phyloP scores from a whole-genome alignment of 352 stramenopile species.

The Phytophthora multivora region DNA sequence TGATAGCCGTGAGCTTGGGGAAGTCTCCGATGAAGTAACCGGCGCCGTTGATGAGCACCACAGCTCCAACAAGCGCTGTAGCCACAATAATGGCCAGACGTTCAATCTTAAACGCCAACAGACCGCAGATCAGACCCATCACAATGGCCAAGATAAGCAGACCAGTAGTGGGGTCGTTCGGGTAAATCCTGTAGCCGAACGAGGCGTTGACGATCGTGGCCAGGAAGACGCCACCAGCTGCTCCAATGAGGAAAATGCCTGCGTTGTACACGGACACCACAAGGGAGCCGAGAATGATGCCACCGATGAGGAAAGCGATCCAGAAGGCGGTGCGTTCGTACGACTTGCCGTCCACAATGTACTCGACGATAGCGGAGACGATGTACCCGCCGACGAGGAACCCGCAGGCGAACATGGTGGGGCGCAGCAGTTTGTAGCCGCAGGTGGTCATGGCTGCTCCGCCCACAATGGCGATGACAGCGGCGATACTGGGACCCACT shows the following conservation, averaged over 20 bases:
- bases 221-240: slow-evolving; percentile 44
- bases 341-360: slow-evolving; percentile 46
- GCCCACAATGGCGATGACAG: slow-evolving; percentile 47
- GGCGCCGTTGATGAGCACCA: slow-evolving; percentile 50
- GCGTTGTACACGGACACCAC: slow-evolving; percentile 55
- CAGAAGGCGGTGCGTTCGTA: slow-evolving; percentile 56
- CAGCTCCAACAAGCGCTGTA: slow-evolving; percentile 57
- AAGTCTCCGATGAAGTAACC: slow-evolving; percentile 72
- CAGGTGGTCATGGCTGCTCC: slow-evolving; percentile 44
- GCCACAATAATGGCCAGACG: slow-evolving; percentile 54
- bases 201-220: slow-evolving; percentile 53
- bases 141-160: slow-evolving; percentile 53
- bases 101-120: slow-evolving; percentile 56
- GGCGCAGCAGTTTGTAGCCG: slow-evolving; percentile 58
- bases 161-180: slow-evolving; percentile 43
- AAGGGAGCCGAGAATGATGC: slow-evolving; percentile 48
- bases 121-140: slow-evolving; percentile 45
- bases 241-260: slow-evolving; percentile 62
- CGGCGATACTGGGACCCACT: slow-evolving; percentile 40
- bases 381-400: slow-evolving; percentile 63
- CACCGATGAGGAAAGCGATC: slow-evolving; percentile 57
- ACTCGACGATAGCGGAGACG: slow-evolving; percentile 44
- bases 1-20: slow-evolving; percentile 42
- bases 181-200: slow-evolving; percentile 57
- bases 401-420: slow-evolving; percentile 65